phyloP scores from a whole-genome alignment of 2,329 filamentous ascomycete species.

The Sporothrix mexicana region DNA sequence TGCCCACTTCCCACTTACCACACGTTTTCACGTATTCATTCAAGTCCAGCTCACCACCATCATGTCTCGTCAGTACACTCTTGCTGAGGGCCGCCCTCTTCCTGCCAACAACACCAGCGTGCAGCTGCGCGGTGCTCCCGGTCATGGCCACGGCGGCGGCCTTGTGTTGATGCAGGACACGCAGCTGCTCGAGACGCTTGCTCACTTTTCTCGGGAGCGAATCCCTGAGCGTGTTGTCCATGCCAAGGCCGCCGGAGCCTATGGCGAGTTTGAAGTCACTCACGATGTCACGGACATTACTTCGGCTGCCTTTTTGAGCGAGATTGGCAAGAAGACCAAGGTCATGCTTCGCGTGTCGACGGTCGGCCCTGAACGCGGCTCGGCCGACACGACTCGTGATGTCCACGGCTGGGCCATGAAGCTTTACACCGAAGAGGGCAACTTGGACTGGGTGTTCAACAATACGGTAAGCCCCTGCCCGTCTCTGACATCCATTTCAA shows the following conservation, averaged over 20 bases:
- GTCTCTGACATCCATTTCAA: no score
- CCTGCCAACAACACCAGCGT: constrained; percentile 3
- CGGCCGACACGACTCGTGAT: constrained; percentile 78
- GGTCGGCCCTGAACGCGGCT: constrained; percentile 73
- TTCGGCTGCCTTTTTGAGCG: constrained; percentile 33
- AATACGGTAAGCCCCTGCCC: constrained; percentile 58
- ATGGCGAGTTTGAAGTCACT: constrained; percentile 40
- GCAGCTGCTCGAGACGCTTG: constrained; percentile 67
- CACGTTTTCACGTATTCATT: not conserved
- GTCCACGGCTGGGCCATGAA: constrained; percentile 77
- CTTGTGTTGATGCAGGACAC: constrained; percentile 69
- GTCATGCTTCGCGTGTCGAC: constrained; percentile 77
- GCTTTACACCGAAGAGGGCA: constrained; percentile 76
- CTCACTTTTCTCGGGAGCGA: constrained; percentile 54
- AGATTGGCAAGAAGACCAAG: constrained; percentile 55
- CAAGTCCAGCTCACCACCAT: not conserved
- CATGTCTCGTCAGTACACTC: constrained; percentile 14
- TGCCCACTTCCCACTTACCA: no score
- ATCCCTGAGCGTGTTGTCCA: constrained; percentile 41
- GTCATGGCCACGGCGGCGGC: constrained; percentile 46
- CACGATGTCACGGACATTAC: constrained; percentile 37
- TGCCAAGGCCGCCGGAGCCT: constrained; percentile 40
- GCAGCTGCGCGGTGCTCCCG: not conserved
- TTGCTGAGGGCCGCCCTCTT: not conserved
- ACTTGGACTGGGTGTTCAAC: constrained; percentile 74